A percentile compares a stretch with the other conserved stretches of the same genome.
Evolutionary conservation across 2,329 filamentous ascomycete genomes (phyloP).

Genomic region (Microcyclospora tardicrescens): DNA sequence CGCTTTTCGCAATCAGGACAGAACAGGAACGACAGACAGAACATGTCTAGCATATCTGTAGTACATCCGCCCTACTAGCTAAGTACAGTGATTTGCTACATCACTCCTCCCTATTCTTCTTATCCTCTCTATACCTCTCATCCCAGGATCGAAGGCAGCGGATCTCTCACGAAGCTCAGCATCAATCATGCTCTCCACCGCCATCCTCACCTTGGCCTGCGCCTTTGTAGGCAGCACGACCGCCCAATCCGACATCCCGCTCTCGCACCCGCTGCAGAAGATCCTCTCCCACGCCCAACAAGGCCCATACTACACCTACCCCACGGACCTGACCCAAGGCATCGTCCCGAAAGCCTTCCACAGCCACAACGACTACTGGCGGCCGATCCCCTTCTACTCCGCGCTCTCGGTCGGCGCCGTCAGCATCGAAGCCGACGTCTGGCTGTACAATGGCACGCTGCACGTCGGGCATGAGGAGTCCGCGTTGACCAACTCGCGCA

Average conservation of each 20-base stretch:
- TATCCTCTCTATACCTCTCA: too few relatives aligned
- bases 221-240: too few relatives aligned
- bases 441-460: constrained; percentile 43
- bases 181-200: too few relatives aligned
- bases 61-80: too few relatives aligned
- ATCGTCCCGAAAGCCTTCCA: constrained; percentile 46
- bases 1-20: too few relatives aligned
- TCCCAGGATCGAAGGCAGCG: too few relatives aligned
- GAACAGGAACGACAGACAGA: too few relatives aligned
- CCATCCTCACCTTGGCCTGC: too few relatives aligned
- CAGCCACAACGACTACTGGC: constrained; percentile 50
- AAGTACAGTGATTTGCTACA: too few relatives aligned
- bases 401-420: constrained; percentile 46
- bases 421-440: constrained; percentile 48
- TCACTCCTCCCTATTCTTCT: too few relatives aligned
- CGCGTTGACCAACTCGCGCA: constrained; percentile 40
- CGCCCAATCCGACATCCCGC: constrained; percentile 23
- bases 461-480: constrained; percentile 44
- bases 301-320: constrained; percentile 43
- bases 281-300: constrained; percentile 43
- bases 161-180: too few relatives aligned
- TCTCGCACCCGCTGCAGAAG: constrained; percentile 39
- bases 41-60: too few relatives aligned
- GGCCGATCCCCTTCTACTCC: constrained; percentile 34
- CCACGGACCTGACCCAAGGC: constrained; percentile 47